A percentile compares a stretch with the other conserved stretches of the same genome.
Evolutionary conservation across 208 protist genomes (phyloP).

Genomic region (Naegleria lovaniensis): DNA sequence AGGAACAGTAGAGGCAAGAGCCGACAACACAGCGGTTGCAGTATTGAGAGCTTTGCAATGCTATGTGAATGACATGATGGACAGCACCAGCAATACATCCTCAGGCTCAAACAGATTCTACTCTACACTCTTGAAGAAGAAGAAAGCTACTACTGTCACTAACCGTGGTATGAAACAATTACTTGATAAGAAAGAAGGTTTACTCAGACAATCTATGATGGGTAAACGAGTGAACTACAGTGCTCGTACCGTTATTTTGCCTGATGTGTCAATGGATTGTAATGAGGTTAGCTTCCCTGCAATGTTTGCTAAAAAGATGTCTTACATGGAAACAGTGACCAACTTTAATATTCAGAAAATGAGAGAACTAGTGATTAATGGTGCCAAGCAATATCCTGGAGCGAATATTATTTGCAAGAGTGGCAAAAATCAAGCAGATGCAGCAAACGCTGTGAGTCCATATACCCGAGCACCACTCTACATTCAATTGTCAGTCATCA

Average conservation of each 20-base stretch:
- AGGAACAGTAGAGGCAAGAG: background rate
- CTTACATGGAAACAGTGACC: conserved; percentile 90
- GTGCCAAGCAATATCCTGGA: conserved; percentile 91
- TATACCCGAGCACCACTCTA: background rate
- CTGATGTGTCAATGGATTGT: conserved; percentile 92
- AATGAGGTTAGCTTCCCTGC: conserved; percentile 87
- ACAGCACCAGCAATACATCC: background rate
- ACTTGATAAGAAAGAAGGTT: conserved; percentile 98
- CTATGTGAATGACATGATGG: background rate
- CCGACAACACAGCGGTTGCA: background rate
- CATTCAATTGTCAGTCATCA: background rate
- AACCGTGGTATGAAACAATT: conserved; percentile 30
- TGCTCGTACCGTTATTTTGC: conserved; percentile 97
- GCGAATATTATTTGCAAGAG: conserved; percentile 79
- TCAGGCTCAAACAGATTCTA: background rate
- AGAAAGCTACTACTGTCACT: background rate
- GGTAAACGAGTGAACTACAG: conserved; percentile 99
- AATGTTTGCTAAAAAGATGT: conserved; percentile 85
- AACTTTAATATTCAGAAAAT: conserved; percentile 69
- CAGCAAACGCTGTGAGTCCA: background rate
- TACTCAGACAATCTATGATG: conserved; percentile 99
- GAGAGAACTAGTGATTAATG: conserved; percentile 91
- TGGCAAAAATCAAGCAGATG: background rate
- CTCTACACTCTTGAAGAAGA: background rate
- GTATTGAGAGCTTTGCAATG: background rate